A percentile compares a stretch with the other conserved stretches of the same genome.
Evolutionary conservation across 1,284 basidiomycete species (phyloP).

Genomic region (Sporisorium graminicola): DNA sequence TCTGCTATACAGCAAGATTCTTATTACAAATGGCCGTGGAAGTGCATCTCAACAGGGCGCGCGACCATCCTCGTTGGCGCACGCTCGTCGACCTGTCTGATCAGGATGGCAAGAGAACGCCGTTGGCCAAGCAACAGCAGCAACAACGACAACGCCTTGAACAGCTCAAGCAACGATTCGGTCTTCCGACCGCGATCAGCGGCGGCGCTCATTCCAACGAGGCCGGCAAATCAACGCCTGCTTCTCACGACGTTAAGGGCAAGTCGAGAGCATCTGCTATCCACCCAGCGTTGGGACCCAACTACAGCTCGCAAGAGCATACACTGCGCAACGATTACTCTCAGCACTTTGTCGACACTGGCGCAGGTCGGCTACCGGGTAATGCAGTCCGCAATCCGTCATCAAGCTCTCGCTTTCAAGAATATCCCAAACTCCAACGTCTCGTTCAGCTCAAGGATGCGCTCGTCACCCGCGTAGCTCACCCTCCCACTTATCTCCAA

Average conservation of each 20-base stretch:
- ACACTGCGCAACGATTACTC: conserved; percentile 95
- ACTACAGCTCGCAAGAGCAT: conserved; percentile 80
- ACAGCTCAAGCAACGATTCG: conserved; percentile 17
- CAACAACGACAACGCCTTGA: conserved; percentile 15
- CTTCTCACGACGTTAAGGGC: conserved; percentile 13
- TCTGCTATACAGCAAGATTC: neutral
- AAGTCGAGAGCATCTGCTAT: conserved; percentile 8
- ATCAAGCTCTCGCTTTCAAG: conserved; percentile 83
- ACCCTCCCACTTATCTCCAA: conserved; percentile 59
- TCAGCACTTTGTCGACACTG: conserved; percentile 82
- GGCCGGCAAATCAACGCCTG: neutral
- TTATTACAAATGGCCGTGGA: conserved; percentile 11
- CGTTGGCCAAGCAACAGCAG: conserved; percentile 6
- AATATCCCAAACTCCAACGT: conserved; percentile 73
- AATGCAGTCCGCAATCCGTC: conserved; percentile 62
- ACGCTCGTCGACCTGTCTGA: conserved; percentile 16
- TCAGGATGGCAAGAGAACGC: neutral
- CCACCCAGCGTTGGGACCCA: conserved; percentile 32
- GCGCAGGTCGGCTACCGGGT: conserved; percentile 53
- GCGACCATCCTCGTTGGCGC: conserved; percentile 40
- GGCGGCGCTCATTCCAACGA: neutral
- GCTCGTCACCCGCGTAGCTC: conserved; percentile 47
- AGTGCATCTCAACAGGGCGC: conserved; percentile 3
- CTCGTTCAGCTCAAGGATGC: conserved; percentile 61
- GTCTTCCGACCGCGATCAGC: neutral